Evolutionary conservation across 129 eudicot genomes (phyloP).

Genomic region (Calendula officinalis): DNA sequence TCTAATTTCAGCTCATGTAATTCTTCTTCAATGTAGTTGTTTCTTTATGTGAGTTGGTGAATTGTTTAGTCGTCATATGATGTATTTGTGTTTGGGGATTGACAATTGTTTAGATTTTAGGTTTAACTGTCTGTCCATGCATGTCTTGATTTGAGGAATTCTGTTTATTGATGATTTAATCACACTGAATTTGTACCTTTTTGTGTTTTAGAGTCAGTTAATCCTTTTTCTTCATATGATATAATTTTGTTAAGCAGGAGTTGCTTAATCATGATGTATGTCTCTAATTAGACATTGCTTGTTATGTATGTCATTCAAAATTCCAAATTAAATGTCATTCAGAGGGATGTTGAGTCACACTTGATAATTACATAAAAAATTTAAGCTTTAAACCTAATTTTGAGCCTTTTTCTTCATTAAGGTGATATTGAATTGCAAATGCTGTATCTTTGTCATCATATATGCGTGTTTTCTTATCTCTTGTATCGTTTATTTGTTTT

Average conservation of each 20-base stretch:
- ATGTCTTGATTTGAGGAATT: conserved; percentile 14
- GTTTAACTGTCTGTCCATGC: conserved; percentile 16
- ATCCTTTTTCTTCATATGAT: neutral
- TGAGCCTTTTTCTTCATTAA: conserved; percentile 10
- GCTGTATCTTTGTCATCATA: neutral
- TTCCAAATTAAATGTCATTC: neutral
- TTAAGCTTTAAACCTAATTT: neutral
- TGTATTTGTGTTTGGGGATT: neutral
- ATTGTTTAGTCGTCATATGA: neutral
- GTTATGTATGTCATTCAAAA: neutral
- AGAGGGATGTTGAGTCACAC: neutral
- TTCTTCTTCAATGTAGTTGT: conserved; percentile 30
- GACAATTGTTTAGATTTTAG: conserved; percentile 17
- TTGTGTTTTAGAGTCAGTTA: too few relatives aligned
- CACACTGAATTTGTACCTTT: neutral
- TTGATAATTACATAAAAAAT: too few relatives aligned
- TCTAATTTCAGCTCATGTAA: neutral
- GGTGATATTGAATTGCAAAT: conserved; percentile 2
- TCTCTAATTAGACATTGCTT: neutral
- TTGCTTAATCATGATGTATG: neutral
- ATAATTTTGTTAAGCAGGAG: neutral
- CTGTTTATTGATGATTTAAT: conserved; percentile 8
- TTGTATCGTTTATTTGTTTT: neutral
- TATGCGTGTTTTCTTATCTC: conserved; percentile 5
- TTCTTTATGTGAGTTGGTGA: conserved; percentile 6